Base-by-base conservation (phyloP, 2,329 filamentous ascomycete genomes). In the Colletotrichum ledebouriae region DNA sequence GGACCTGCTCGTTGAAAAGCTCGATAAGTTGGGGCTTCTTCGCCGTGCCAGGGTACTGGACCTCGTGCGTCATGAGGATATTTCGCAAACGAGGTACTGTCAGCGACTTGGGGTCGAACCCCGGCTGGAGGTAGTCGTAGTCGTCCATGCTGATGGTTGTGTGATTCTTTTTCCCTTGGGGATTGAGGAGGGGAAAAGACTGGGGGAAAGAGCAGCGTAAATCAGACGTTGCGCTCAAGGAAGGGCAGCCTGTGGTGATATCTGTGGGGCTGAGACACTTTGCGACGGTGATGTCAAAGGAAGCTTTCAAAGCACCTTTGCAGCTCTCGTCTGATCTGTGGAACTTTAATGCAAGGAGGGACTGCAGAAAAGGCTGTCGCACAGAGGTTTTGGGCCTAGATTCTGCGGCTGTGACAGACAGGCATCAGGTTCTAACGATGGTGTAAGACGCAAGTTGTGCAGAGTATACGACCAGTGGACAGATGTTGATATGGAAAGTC, bases 1-100 rank as follows among this genome's bases (percentile, higher is more conserved):
- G 81, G 33, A 99, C 87, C 71, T 96, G 84, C 37, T 92, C 85
- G 76, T 91, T 90, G 80, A 99, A 94, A 53, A 98, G 89, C 7
- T 92, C 89, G 69, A 99, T 86, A 22, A 99, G 89, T 76, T 97
- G 91, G 0, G 89, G 83, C 83, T 99, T 99, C 83, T 98, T 99
- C 12, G 96, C 94, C 4, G 90, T 94, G 0, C 93, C 90, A 5
- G 94, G 91, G 77, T 97, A 98, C 42, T 89, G 82, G 75, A 98
- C 84, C 77, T 94, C 92, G 82, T 99, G 93, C 72, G 90, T 92
- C 75, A 98, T 92, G 66, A 99, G 89, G 72, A 98, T 97, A 56
- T 92, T 95, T 75, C 96, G 93, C 73, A 99, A 85, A 52, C 92
- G 92, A 33, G 96, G 94, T 57, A 98, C 90, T 1, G 94, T 98